Conservation (phyloP, 345 rosid genomes). For the Camelina laxa region DNA sequence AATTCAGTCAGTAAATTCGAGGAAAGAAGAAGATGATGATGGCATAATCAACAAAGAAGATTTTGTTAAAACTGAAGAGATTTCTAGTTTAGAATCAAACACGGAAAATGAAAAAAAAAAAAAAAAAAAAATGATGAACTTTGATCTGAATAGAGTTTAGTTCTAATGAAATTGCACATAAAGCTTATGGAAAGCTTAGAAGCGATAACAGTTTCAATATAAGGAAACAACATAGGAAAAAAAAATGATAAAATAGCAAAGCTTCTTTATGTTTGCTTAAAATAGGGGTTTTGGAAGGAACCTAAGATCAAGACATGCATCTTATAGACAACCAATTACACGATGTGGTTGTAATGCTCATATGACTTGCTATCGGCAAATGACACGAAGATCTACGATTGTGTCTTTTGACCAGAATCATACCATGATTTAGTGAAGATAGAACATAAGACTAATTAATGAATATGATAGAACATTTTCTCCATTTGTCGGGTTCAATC, state of each 20-base stretch:
- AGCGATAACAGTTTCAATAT: background rate
- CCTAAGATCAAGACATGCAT: too few relatives aligned
- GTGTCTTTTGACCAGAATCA: background rate
- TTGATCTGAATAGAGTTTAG: background rate
- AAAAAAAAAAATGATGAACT: too few relatives aligned
- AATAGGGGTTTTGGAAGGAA: too few relatives aligned
- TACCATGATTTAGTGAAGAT: too few relatives aligned
- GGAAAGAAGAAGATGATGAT: background rate
- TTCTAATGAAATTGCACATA: background rate
- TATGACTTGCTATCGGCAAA: slow-evolving; percentile 16
- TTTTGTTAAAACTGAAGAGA: too few relatives aligned
- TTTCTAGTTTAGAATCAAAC: background rate
- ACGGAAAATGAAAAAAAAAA: slow-evolving; percentile 1
- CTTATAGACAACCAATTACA: slow-evolving; percentile 8
- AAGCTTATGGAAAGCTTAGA: too few relatives aligned
- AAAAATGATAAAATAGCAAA: background rate
- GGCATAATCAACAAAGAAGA: too few relatives aligned
- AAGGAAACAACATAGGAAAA: background rate
- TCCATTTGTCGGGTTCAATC: background rate
- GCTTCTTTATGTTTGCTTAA: too few relatives aligned
- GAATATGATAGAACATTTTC: background rate
- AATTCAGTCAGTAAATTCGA: background rate
- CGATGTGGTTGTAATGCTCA: slow-evolving; percentile 4
- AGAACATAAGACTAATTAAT: too few relatives aligned
- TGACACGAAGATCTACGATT: background rate